A percentile compares a stretch with the other conserved stretches of the same genome.
These are phyloP conservation scores for Salix dunnii DNA, from an alignment of 345 rosid genomes.

Conservation along the genomic window DNA sequence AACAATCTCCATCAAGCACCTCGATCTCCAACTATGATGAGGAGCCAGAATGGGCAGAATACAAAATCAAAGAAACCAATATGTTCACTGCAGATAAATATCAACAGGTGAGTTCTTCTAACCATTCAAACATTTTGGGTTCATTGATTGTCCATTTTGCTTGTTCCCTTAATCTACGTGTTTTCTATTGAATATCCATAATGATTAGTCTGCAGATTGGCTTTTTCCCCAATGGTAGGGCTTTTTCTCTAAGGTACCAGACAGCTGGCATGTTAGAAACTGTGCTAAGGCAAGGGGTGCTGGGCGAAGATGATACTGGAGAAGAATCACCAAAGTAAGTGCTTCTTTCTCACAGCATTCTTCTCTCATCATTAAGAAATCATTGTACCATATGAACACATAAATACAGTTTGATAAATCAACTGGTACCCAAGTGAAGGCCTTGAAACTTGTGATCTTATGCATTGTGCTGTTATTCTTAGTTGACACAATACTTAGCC, in stretches of 20 bases:
- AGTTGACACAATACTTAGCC: not conserved
- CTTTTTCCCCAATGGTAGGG: conserved; percentile 71
- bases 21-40: conserved; percentile 51
- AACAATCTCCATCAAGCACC: conserved; percentile 60
- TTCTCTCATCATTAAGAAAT: not conserved
- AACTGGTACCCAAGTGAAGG: not conserved
- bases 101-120: conserved; percentile 65
- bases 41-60: conserved; percentile 83
- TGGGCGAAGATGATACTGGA: conserved; percentile 95
- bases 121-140: conserved; percentile 10
- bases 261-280: conserved; percentile 89
- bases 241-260: conserved; percentile 78
- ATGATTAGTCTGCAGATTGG: conserved; percentile 88
- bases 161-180: conserved; percentile 4
- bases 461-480: not conserved
- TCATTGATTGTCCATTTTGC: not conserved
- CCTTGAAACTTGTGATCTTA: not conserved
- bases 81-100: conserved; percentile 90
- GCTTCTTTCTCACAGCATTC: conserved; percentile 8
- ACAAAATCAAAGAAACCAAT: conserved; percentile 86
- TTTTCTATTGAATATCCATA: conserved; percentile 43
- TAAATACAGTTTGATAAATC: too few relatives aligned
- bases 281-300: conserved; percentile 79
- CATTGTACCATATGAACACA: too few relatives aligned
- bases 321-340: conserved; percentile 86